Conservation (phyloP, 164 flowering plant species). For the Liriodendron chinense region DNA sequence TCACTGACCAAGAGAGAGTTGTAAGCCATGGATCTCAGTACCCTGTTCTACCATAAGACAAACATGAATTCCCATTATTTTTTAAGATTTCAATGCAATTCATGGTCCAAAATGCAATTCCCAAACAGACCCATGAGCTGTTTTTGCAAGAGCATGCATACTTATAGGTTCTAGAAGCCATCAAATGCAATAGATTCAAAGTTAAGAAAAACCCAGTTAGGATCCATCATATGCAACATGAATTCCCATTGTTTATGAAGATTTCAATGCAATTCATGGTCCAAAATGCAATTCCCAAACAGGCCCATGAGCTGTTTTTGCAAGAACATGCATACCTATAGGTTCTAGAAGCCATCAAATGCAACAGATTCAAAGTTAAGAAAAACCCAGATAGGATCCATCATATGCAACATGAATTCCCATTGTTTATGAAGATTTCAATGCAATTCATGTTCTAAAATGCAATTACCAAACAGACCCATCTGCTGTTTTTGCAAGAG, state of each 20-base stretch:
- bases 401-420: background rate
- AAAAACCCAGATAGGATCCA: background rate
- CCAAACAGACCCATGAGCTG: background rate
- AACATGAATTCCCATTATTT: background rate
- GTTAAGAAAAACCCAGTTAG: background rate
- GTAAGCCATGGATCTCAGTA: too few species aligned
- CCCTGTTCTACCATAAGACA: too few species aligned
- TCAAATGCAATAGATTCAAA: constrained; percentile 1
- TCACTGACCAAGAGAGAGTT: too few species aligned
- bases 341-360: constrained; percentile 68
- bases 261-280: background rate
- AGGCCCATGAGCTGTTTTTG: background rate
- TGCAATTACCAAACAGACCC: background rate
- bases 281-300: too few species aligned
- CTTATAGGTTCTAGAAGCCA: constrained; percentile 82
- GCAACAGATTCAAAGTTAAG: too few species aligned
- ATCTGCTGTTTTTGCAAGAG: background rate
- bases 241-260: too few species aligned
- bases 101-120: too few species aligned
- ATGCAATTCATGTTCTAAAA: background rate
- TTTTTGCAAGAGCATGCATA: constrained; percentile 16
- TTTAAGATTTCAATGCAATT: background rate
- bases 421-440: background rate
- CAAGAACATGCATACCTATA: constrained; percentile 38
- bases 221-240: background rate